Evolutionary conservation across 1,284 basidiomycete genomes (phyloP), one percentile per base, ranked within the genome.

Genomic region (Puccinia novopanici): DNA sequence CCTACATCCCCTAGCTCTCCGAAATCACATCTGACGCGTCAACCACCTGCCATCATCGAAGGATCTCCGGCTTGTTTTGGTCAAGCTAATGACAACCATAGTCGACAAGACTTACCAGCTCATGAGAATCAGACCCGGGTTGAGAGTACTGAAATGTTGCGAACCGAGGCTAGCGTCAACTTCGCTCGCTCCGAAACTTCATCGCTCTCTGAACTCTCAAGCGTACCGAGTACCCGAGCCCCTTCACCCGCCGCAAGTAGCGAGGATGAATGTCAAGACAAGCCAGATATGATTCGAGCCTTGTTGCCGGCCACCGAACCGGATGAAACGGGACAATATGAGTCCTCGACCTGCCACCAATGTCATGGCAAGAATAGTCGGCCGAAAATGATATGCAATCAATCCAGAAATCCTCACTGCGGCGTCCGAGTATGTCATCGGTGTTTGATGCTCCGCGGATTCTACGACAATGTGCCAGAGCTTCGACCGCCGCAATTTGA

Each of bases 381-480:
- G 19, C 76, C 76, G 3, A 79, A 79, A 37, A 79, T 79, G 76
- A 79, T 79, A 22, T 79, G 76, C 30, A 67, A 79, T 71, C 76
- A 79, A 79, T 79, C 76, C 3, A 22, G 48, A 48, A 42, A 79
- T 71, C 76, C 76, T 57, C 30, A 70, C 22, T 79, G 76, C 40
- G 12, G 61, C 30, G 50, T 79, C 37, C 45, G 76, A 30, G n/a
- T 79, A 3, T 79, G 76, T 34, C 3, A 55, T 1, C 6, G 27
- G 2, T 79, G 77, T n/a, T 22, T 79, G 55, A 59, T 61, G 34
- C 30, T 19, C 13, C 30, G 42, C 19, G 17, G 6, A 3, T 22
- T 50, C 15, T 79, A 79, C 57, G 55, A 79, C 67, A 40, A 72
- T 52, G n/a, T 70, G 15, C 76, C 76, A 1, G 68, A 79, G n/a